Base-by-base conservation (phyloP, 129 eudicot genomes). In the Ambrosia trifida region DNA sequence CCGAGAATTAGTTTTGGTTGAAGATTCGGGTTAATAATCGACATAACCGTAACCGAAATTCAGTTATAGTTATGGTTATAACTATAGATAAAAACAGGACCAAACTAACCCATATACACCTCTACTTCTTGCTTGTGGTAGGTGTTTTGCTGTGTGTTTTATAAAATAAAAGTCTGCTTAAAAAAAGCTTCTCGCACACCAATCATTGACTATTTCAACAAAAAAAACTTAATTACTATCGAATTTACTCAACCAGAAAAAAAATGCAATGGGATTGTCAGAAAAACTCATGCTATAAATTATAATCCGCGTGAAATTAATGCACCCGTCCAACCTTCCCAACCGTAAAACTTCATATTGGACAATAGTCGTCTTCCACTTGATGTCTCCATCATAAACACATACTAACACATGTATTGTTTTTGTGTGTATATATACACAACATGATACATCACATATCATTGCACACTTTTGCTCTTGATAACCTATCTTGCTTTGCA, bases 261-360 rank as follows among this genome's bases (percentile, higher is more conserved):
- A 33, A 53, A 16, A 50, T 2, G 16, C 56, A 47, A 16, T 47
- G 61, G 16, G 47, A 17, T 45, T 61, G 50, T 14, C 61, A 73
- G 77, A 60, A 46, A 63, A 66, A 41, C 49, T 31, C 53, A 58
- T 56, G 53, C 52, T 58, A 28, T 68, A 63, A 60, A 63, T 52
- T 31, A 19, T 76, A 24, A 24, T 68, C 52, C 75, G 72, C 81
- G 72, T 78, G 77, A 51, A 70, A 50, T 78, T 70, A 57, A 76
- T 76, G 69, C 71, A 70, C 52, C 64, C 28, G 13, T 56, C 80
- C 31, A 77, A 43, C 72, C 77, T 62, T 33, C 77, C 65, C 81
- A 78, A 78, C 81, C 52, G 76, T 78, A 40, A 31, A 53, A 16
- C 49, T 28, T 70, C 76, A 63, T 70, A 51, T 30, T 9, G 7